Percentiles rank a stretch among this genome's conserved stretches.
Evolutionary conservation across 139 green algal genomes (phyloP).

Genomic region (Zygnema cylindricum): DNA sequence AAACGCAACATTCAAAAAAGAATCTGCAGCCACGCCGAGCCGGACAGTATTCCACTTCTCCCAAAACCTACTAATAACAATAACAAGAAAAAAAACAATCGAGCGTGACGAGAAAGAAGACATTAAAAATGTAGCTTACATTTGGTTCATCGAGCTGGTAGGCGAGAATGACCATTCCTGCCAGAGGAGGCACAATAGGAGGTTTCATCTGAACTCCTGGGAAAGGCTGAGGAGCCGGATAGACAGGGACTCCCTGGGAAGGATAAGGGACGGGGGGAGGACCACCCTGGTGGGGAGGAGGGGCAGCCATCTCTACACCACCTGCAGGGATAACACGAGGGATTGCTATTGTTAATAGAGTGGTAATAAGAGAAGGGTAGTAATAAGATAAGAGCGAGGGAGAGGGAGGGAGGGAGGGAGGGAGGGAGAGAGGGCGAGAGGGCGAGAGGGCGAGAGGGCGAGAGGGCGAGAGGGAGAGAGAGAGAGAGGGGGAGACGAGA

Average conservation of each 20-base stretch:
- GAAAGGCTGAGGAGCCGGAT: neutral
- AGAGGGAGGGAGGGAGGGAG: neutral
- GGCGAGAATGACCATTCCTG: constrained; percentile 2
- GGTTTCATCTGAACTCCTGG: neutral
- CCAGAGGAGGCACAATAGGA: neutral
- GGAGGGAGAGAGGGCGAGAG: neutral
- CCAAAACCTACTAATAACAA: neutral
- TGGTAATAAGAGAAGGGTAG: too few species aligned
- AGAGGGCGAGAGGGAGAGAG: neutral
- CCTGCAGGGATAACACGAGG: too few species aligned
- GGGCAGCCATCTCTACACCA: neutral
- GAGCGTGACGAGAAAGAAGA: neutral
- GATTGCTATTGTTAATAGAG: too few species aligned
- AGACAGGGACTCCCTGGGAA: too few species aligned
- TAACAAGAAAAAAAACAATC: constrained; percentile 7
- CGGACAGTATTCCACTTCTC: too few species aligned
- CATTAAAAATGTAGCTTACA: neutral
- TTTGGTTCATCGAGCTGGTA: neutral
- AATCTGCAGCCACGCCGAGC: too few species aligned
- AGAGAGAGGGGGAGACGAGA: neutral
- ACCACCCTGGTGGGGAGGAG: too few species aligned
- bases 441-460: neutral
- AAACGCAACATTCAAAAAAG: too few species aligned
- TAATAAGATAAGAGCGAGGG: too few species aligned
- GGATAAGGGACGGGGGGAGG: too few species aligned